Percentiles rank a stretch among this genome's conserved stretches.
Evolutionary conservation across 148 eudicot genomes (phyloP).

Genomic region (Arbutus unedo): DNA sequence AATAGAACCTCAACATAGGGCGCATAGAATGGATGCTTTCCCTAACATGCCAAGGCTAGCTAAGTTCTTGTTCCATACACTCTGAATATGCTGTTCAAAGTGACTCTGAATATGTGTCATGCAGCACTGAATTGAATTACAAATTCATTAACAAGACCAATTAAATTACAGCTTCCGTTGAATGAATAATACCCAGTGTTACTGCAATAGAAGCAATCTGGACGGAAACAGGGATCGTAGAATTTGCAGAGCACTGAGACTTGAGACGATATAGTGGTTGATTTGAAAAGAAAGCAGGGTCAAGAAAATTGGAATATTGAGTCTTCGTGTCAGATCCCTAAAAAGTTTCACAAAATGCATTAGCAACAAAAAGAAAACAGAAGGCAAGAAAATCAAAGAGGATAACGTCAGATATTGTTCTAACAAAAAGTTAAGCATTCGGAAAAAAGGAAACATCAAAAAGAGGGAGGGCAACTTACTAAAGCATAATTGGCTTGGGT

Average conservation of each 20-base stretch:
- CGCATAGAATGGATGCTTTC: not conserved
- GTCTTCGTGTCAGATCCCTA: constrained; percentile 77
- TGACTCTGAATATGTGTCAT: not conserved
- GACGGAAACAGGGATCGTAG: constrained; percentile 45
- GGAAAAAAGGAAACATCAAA: not conserved
- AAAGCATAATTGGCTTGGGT: constrained; percentile 55
- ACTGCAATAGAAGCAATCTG: constrained; percentile 26
- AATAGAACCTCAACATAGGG: not conserved
- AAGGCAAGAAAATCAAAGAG: not conserved
- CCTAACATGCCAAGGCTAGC: not conserved
- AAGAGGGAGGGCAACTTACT: constrained; percentile 41
- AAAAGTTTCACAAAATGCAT: constrained; percentile 19
- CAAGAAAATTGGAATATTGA: constrained; percentile 42
- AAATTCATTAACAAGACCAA: not conserved
- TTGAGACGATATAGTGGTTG: constrained; percentile 57
- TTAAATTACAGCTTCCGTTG: not conserved
- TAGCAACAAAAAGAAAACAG: not conserved
- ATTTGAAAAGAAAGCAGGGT: constrained; percentile 58
- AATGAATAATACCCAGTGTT: constrained; percentile 36
- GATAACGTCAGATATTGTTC: not conserved
- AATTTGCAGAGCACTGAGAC: constrained; percentile 46
- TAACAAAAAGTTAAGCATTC: not conserved
- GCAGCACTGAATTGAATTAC: not conserved
- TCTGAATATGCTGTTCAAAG: not conserved
- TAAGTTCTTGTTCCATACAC: not conserved